These are phyloP conservation scores for Fomes fomentarius DNA, from an alignment of 1,284 basidiomycete species.

Conservation along the genomic window DNA sequence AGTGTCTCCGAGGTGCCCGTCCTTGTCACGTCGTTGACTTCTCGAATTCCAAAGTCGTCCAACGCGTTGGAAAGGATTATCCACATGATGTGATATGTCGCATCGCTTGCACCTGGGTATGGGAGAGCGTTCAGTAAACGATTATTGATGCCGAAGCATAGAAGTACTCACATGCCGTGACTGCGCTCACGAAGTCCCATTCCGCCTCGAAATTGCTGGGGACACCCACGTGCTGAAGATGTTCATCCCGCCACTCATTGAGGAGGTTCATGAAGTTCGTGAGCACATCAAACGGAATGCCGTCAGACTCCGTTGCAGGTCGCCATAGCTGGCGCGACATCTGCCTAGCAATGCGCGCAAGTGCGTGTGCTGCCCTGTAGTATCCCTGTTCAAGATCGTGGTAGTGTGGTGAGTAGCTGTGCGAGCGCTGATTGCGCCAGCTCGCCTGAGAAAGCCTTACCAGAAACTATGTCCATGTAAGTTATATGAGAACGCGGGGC, in stretches of 20 bases:
- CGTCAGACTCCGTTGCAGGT: constrained; percentile 73
- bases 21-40: constrained; percentile 55
- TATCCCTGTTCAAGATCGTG: constrained; percentile 57
- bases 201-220: constrained; percentile 80
- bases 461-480: constrained; percentile 40
- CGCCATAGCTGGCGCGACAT: constrained; percentile 82
- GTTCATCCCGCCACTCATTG: constrained; percentile 75
- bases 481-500: constrained; percentile 17
- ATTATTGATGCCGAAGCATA: not conserved
- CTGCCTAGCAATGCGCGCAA: constrained; percentile 78
- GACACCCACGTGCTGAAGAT: constrained; percentile 80
- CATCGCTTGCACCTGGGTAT: constrained; percentile 74
- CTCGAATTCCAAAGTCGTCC: constrained; percentile 83
- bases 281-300: constrained; percentile 72
- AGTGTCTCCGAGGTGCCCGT: constrained; percentile 41
- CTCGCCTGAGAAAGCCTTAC: constrained; percentile 32
- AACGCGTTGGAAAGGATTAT: constrained; percentile 77
- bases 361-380: constrained; percentile 76
- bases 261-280: constrained; percentile 62
- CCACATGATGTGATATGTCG: constrained; percentile 91
- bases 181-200: constrained; percentile 90
- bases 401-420: constrained; percentile 13
- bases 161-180: constrained; percentile 62
- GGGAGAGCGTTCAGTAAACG: constrained; percentile 2
- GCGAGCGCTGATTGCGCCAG: constrained; percentile 19